A percentile compares a stretch with the other conserved stretches of the same genome.
phyloP scores from a whole-genome alignment of 2,329 filamentous ascomycete genomes.

The Verticillium nonalfalfae region DNA sequence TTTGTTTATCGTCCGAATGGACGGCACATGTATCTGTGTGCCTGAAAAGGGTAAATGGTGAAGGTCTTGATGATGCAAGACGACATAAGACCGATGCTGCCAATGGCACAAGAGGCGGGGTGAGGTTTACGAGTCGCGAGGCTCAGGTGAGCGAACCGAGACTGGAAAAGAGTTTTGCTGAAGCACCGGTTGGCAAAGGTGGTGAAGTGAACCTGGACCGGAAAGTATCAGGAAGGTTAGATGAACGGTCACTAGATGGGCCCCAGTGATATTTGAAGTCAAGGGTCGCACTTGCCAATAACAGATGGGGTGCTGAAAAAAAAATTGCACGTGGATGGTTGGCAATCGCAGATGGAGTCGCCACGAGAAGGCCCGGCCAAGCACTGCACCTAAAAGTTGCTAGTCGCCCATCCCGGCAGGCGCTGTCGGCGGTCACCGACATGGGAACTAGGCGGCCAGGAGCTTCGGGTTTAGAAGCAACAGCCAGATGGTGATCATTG shows the following conservation, averaged over 20 bases:
- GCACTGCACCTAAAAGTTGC: background rate
- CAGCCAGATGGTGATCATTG: background rate
- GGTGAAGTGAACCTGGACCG: background rate
- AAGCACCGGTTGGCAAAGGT: background rate
- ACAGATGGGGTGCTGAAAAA: background rate
- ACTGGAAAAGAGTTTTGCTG: background rate
- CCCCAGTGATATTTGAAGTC: background rate
- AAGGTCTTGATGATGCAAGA: background rate
- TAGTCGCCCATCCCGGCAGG: background rate
- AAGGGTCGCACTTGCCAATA: background rate
- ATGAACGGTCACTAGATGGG: background rate
- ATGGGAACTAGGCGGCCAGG: background rate
- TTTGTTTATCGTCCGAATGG: background rate
- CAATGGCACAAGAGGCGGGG: background rate
- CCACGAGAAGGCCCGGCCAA: background rate
- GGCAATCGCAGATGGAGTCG: background rate
- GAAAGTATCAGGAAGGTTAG: background rate
- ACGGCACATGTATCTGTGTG: conserved; percentile 4
- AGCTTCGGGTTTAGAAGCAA: background rate
- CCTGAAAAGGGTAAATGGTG: background rate
- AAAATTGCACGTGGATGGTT: conserved; percentile 2
- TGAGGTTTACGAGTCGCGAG: background rate
- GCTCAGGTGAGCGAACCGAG: background rate
- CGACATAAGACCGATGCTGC: background rate
- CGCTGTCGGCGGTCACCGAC: background rate